Evolutionary conservation across 2,329 filamentous ascomycete species (phyloP).

Genomic region (Aureobasidium leucospermi): DNA sequence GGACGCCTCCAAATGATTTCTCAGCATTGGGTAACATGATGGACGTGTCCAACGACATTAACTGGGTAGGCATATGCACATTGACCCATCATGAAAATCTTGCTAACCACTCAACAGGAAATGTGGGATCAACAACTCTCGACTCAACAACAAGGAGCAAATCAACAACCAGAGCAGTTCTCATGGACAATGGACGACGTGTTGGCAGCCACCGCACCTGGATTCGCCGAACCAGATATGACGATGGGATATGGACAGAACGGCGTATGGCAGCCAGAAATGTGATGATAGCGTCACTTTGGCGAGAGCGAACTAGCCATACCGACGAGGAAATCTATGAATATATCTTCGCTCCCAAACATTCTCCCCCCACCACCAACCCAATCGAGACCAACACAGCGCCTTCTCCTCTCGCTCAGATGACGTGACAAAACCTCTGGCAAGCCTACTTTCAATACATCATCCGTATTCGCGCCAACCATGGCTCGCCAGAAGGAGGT

Average conservation of each 20-base stretch:
- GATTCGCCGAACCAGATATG: background rate
- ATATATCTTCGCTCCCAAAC: too few species aligned
- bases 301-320: background rate
- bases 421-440: too few species aligned
- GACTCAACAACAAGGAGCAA: background rate
- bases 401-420: too few species aligned
- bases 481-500: too few species aligned
- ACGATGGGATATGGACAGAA: background rate
- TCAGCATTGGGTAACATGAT: conserved; percentile 26
- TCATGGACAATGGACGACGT: background rate
- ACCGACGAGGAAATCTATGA: too few species aligned
- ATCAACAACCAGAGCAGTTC: background rate
- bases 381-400: too few species aligned
- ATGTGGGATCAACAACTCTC: conserved; percentile 8
- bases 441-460: too few species aligned
- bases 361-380: too few species aligned
- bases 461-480: too few species aligned
- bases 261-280: background rate
- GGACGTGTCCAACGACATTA: conserved; percentile 21
- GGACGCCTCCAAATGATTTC: conserved; percentile 18
- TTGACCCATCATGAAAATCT: background rate
- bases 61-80: conserved; percentile 22
- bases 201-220: background rate
- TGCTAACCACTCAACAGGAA: background rate
- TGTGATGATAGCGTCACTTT: background rate